phyloP scores from a whole-genome alignment of 495 filamentous ascomycete genomes.

The Penicillium argentinense region DNA sequence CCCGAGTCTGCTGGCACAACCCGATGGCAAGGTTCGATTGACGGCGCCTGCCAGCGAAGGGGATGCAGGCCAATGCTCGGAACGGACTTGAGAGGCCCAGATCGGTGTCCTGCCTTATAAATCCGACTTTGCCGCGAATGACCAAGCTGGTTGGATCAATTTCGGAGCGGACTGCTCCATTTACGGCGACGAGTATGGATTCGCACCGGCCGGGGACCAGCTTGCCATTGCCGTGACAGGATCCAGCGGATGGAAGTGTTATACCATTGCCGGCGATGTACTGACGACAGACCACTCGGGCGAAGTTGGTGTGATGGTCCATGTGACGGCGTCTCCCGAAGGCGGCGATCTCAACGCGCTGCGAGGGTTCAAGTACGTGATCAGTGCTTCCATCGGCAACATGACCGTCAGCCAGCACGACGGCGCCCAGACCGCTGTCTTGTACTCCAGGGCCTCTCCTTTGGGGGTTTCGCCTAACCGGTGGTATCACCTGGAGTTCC shows the following conservation, averaged over 20 bases:
- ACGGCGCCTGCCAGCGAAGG: constrained; percentile 2
- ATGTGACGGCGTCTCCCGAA: neutral
- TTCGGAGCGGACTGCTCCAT: neutral
- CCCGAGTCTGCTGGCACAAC: neutral
- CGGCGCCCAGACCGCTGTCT: neutral
- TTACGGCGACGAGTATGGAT: neutral
- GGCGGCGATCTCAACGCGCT: neutral
- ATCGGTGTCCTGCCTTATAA: neutral
- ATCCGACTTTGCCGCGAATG: neutral
- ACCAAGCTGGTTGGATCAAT: constrained; percentile 1
- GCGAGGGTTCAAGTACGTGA: neutral
- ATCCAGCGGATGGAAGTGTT: neutral
- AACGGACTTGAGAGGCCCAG: neutral
- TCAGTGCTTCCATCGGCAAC: neutral
- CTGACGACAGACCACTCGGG: neutral
- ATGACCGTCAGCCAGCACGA: neutral
- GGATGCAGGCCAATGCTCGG: neutral
- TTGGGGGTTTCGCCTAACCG: neutral
- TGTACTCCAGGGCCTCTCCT: neutral
- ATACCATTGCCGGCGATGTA: neutral
- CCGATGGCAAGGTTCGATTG: neutral
- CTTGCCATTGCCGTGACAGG: neutral
- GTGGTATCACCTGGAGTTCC: constrained; percentile 3
- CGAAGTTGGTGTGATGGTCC: neutral
- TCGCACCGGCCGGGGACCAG: neutral